Percentiles rank a stretch among this genome's conserved stretches.
Conservation (phyloP, 169 alveolate species). For the Cryptosporidium sp. region DNA sequence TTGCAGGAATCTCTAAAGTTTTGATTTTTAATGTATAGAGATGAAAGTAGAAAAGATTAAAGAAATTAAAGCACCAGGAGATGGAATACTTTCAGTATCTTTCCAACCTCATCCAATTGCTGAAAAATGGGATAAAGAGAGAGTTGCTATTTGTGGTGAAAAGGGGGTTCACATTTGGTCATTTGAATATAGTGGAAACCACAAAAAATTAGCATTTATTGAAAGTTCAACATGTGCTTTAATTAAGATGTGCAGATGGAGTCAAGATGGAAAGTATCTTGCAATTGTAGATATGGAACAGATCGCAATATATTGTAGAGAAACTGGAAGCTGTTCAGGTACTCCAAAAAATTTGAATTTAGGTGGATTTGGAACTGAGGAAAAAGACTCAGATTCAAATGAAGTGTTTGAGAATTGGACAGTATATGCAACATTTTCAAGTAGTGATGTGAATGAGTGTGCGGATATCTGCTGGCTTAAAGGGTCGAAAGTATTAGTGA, state of each 20-base stretch:
- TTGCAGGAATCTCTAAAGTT: background rate
- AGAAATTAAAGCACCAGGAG: conserved; percentile 67
- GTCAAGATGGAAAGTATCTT: conserved; percentile 58
- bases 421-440: conserved; percentile 42
- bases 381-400: background rate
- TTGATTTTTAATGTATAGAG: background rate
- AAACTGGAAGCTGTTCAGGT: background rate
- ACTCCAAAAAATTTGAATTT: background rate
- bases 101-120: conserved; percentile 71
- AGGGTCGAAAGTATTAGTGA: conserved; percentile 57
- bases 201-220: conserved; percentile 35
- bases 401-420: conserved; percentile 53
- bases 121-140: conserved; percentile 52
- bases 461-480: conserved; percentile 73
- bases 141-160: conserved; percentile 70
- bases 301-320: conserved; percentile 32
- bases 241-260: conserved; percentile 70
- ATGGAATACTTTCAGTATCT: conserved; percentile 54
- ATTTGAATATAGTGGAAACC: conserved; percentile 70
- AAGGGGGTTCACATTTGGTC: conserved; percentile 61
- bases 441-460: conserved; percentile 72
- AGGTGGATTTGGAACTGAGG: background rate
- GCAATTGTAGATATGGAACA: conserved; percentile 74
- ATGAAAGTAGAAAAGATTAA: conserved; percentile 66
- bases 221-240: conserved; percentile 53